Conservation (phyloP, 331 rosid species). For the Arachis monticola region DNA sequence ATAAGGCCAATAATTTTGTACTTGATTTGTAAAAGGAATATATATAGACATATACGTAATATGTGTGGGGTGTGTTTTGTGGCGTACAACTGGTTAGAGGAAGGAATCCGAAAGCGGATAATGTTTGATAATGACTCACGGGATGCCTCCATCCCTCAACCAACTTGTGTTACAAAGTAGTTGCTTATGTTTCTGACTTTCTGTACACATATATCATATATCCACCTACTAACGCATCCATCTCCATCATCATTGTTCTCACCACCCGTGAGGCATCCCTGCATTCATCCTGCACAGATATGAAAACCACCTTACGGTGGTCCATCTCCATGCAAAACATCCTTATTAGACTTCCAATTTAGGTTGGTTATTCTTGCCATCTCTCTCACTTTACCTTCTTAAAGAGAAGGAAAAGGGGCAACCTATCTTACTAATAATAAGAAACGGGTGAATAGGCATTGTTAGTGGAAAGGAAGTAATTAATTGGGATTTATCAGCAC, state of each 20-base stretch:
- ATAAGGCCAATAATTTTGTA: too few relatives aligned
- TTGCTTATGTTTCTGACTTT: slow-evolving; percentile 31
- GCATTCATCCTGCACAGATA: not conserved
- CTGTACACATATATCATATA: slow-evolving; percentile 26
- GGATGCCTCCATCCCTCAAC: slow-evolving; percentile 42
- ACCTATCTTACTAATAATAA: too few relatives aligned
- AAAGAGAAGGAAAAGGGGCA: too few relatives aligned
- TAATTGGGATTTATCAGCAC: too few relatives aligned
- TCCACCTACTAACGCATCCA: slow-evolving; percentile 36
- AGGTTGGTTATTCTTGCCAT: not conserved
- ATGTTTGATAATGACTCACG: slow-evolving; percentile 44
- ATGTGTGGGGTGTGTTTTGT: too few relatives aligned
- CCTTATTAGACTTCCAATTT: not conserved
- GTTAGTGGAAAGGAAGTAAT: too few relatives aligned
- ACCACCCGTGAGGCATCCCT: slow-evolving; percentile 39
- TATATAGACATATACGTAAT: too few relatives aligned
- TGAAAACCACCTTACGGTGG: not conserved
- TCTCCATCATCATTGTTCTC: slow-evolving; percentile 26
- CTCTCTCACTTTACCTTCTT: not conserved
- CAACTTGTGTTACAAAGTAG: slow-evolving; percentile 41
- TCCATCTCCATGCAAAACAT: not conserved
- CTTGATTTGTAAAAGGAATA: too few relatives aligned
- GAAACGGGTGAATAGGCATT: too few relatives aligned
- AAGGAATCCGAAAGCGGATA: not conserved
- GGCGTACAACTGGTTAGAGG: not conserved